Percentiles rank a stretch among this genome's conserved stretches.
phyloP scores from a whole-genome alignment of 1,284 basidiomycete genomes.

The Leccinum insolens region DNA sequence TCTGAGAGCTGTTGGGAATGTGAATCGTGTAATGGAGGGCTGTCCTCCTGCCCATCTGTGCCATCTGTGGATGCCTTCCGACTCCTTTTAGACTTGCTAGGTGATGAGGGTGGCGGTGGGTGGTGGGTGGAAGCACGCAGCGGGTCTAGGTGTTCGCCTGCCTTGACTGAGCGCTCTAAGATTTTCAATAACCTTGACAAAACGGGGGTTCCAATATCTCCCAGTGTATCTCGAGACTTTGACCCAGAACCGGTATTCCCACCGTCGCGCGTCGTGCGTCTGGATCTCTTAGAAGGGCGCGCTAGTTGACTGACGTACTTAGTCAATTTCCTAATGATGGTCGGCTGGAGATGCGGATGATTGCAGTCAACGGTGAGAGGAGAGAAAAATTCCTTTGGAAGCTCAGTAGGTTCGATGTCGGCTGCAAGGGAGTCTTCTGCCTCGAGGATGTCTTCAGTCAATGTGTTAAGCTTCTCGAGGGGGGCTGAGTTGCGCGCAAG shows the following conservation, averaged over 20 bases:
- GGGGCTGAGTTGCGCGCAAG: constrained; percentile 47
- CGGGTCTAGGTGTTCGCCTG: constrained; percentile 72
- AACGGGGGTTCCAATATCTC: constrained; percentile 63
- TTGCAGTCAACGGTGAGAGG: constrained; percentile 56
- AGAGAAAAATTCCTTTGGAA: constrained; percentile 72
- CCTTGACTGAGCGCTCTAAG: constrained; percentile 74
- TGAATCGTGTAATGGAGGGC: constrained; percentile 18
- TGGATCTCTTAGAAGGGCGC: constrained; percentile 63
- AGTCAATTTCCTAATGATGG: constrained; percentile 68
- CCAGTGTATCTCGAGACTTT: constrained; percentile 54
- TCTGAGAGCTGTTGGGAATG: constrained; percentile 42
- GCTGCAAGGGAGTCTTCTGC: constrained; percentile 81
- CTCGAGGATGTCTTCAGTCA: constrained; percentile 87
- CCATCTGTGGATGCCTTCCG: constrained; percentile 35
- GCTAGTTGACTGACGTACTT: constrained; percentile 67
- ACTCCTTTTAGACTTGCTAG: constrained; percentile 34
- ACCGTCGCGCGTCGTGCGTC: constrained; percentile 40
- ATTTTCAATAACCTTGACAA: constrained; percentile 73
- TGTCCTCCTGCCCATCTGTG: constrained; percentile 25
- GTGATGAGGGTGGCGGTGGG: constrained; percentile 24
- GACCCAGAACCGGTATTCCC: constrained; percentile 46
- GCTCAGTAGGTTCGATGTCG: constrained; percentile 56
- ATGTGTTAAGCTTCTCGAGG: constrained; percentile 69
- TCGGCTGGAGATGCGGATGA: constrained; percentile 60
- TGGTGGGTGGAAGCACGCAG: constrained; percentile 48